phyloP scores from a whole-genome alignment of 2,329 filamentous ascomycete genomes.

The Ophiostoma perfectum region DNA sequence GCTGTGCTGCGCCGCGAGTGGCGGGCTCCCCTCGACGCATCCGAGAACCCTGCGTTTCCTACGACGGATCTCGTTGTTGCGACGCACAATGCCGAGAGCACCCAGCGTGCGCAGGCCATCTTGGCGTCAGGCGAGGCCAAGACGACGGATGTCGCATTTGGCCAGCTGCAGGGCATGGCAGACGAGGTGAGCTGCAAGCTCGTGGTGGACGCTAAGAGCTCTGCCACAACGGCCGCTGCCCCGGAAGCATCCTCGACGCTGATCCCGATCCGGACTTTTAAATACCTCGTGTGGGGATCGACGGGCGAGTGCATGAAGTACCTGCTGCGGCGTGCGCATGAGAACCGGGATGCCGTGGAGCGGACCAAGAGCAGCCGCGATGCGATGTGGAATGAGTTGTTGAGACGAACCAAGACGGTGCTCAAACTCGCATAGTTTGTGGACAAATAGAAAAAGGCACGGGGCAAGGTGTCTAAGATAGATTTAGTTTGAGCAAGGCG shows the following conservation, averaged over 20 bases:
- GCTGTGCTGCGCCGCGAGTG: slow-evolving; percentile 62
- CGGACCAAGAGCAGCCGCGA: slow-evolving; percentile 57
- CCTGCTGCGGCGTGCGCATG: slow-evolving; percentile 63
- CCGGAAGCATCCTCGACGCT: neutral
- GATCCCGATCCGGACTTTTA: slow-evolving; percentile 45
- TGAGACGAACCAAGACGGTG: slow-evolving; percentile 44
- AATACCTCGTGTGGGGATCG: slow-evolving; percentile 65
- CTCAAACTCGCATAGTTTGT: neutral
- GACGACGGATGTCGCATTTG: slow-evolving; percentile 52
- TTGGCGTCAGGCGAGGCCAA: slow-evolving; percentile 41
- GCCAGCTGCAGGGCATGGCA: slow-evolving; percentile 91
- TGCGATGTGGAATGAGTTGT: slow-evolving; percentile 58
- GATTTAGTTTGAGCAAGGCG: neutral
- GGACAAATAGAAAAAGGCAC: too few species aligned
- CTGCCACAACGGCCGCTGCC: too few species aligned
- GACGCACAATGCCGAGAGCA: slow-evolving; percentile 73
- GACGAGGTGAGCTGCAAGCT: slow-evolving; percentile 77
- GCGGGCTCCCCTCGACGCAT: slow-evolving; percentile 45
- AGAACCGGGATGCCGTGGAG: slow-evolving; percentile 67
- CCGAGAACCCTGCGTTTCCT: slow-evolving; percentile 45
- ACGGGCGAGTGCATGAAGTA: slow-evolving; percentile 83
- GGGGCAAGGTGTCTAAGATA: neutral
- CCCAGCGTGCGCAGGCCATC: slow-evolving; percentile 52
- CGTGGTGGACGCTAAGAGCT: slow-evolving; percentile 29
- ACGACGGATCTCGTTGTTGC: slow-evolving; percentile 64